These are phyloP conservation scores for Agastache rugosa DNA, from an alignment of 257 asterid genomes.

Conservation along the genomic window DNA sequence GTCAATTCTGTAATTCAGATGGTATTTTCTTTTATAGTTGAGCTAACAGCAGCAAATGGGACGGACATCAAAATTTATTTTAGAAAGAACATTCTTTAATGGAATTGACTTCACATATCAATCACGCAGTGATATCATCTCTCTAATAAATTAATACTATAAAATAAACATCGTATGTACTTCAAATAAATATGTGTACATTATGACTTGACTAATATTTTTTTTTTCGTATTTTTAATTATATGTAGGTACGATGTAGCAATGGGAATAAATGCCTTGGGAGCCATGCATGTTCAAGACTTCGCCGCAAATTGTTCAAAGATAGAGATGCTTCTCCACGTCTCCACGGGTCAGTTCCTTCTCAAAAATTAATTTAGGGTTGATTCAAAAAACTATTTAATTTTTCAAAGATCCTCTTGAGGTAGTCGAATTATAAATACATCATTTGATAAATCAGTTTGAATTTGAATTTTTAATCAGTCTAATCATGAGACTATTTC, in stretches of 20 bases:
- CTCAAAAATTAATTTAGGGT: background rate
- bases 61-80: background rate
- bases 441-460: no score
- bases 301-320: slow-evolving; percentile 55
- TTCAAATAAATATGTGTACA: background rate
- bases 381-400: no score
- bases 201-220: no score
- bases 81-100: background rate
- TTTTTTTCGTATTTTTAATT: no score
- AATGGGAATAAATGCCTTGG: slow-evolving; percentile 50
- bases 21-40: background rate
- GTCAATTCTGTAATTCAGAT: background rate
- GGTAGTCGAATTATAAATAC: no score
- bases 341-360: slow-evolving; percentile 58
- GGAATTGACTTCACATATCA: background rate
- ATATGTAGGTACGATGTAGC: slow-evolving; percentile 56
- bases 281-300: slow-evolving; percentile 46
- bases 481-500: no score
- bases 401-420: no score
- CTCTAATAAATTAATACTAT: no score
- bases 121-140: background rate
- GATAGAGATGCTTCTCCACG: slow-evolving; percentile 51
- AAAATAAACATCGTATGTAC: background rate
- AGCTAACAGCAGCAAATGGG: slow-evolving; percentile 5
- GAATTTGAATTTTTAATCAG: no score